A percentile compares a stretch with the other conserved stretches of the same genome.
Evolutionary conservation across 306 rosid species (phyloP).

Genomic region (Corylus heterophylla): DNA sequence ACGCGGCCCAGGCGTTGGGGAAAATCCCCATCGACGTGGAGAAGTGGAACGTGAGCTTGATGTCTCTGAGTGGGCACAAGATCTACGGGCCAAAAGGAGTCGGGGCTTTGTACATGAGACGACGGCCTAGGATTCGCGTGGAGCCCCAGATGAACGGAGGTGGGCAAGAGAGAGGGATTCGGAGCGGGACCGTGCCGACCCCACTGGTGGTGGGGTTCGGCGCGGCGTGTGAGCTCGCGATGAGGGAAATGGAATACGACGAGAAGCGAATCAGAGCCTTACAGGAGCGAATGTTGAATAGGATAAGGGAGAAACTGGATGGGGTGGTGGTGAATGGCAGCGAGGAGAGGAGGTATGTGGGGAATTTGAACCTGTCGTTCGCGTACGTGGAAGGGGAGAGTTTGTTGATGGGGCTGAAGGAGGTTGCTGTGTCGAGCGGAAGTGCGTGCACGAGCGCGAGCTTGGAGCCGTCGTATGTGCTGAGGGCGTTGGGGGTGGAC

Average conservation of each 20-base stretch:
- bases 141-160: slow-evolving; percentile 99
- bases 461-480: slow-evolving; percentile 93
- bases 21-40: slow-evolving; percentile 81
- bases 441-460: slow-evolving; percentile 98
- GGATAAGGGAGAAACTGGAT: slow-evolving; percentile 62
- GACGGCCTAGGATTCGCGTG: slow-evolving; percentile 91
- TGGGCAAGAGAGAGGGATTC: slow-evolving; percentile 91
- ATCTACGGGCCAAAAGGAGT: slow-evolving; percentile 83
- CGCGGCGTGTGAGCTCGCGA: slow-evolving; percentile 78
- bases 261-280: slow-evolving; percentile 52
- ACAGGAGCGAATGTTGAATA: slow-evolving; percentile 66
- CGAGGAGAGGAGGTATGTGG: slow-evolving; percentile 68
- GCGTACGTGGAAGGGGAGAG: slow-evolving; percentile 94
- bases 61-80: slow-evolving; percentile 92
- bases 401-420: slow-evolving; percentile 94
- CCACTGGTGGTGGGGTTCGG: slow-evolving; percentile 93
- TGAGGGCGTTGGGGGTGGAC: slow-evolving; percentile 97
- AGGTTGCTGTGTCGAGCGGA: slow-evolving; percentile 97
- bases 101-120: slow-evolving; percentile 80
- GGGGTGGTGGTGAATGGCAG: slow-evolving; percentile 96
- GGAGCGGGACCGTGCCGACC: slow-evolving; percentile 90
- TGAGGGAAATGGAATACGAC: slow-evolving; percentile 86
- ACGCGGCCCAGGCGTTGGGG: slow-evolving; percentile 97
- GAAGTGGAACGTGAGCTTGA: slow-evolving; percentile 92
- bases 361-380: slow-evolving; percentile 82